A percentile compares a stretch with the other conserved stretches of the same genome.
These are phyloP conservation scores for Magnusiomyces tetraspermus DNA, from an alignment of 1,139 yeast genomes.

Conservation along the genomic window DNA sequence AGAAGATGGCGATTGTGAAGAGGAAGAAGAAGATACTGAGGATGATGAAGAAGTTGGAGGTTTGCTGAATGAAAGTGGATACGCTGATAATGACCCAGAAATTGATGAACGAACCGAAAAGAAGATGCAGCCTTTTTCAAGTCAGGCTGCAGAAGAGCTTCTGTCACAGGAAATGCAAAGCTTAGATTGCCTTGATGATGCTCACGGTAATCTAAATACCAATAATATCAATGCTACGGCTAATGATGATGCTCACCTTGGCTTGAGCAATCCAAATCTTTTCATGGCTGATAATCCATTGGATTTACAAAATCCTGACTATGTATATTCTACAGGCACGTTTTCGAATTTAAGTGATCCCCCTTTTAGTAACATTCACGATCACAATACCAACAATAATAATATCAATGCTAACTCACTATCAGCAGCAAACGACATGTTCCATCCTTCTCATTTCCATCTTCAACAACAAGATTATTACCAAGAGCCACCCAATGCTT, in stretches of 20 bases:
- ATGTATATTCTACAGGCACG: too few relatives aligned
- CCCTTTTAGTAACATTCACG: background rate
- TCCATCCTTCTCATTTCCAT: background rate
- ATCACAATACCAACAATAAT: background rate
- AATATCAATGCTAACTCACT: background rate
- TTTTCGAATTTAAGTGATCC: too few relatives aligned
- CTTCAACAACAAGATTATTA: background rate
- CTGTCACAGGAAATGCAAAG: background rate
- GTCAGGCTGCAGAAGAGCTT: background rate
- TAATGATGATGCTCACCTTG: too few relatives aligned
- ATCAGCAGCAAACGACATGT: background rate
- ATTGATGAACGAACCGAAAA: slow-evolving; percentile 3
- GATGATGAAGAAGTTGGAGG: background rate
- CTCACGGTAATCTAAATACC: background rate
- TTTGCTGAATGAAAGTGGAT: background rate
- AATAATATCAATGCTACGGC: too few relatives aligned
- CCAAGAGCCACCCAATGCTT: background rate
- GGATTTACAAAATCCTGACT: too few relatives aligned
- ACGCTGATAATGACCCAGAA: background rate
- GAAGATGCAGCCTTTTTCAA: background rate
- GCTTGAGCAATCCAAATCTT: too few relatives aligned
- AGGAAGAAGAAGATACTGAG: background rate
- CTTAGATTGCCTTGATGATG: background rate
- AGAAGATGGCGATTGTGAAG: background rate
- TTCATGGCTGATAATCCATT: too few relatives aligned